phyloP scores from a whole-genome alignment of 495 filamentous ascomycete species.

The Schizothecium vesticola region DNA sequence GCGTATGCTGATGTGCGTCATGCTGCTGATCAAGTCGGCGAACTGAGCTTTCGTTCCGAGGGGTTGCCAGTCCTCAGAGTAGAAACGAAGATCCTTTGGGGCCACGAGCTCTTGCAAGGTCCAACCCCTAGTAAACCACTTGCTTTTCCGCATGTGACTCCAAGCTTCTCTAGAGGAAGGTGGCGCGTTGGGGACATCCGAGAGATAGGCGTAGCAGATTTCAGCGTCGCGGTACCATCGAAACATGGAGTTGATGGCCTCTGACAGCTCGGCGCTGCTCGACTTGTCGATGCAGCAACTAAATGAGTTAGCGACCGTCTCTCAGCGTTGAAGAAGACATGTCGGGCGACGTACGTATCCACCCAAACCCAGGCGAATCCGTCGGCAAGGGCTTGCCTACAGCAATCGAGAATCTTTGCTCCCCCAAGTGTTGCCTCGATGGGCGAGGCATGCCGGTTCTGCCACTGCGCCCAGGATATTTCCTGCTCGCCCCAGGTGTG shows the following conservation, averaged over 20 bases:
- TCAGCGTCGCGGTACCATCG: background rate
- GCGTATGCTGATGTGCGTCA: constrained; percentile 5
- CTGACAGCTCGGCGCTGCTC: constrained; percentile 4
- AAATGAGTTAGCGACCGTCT: too few species aligned
- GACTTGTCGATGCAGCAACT: constrained; percentile 12
- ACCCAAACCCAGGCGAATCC: constrained; percentile 1
- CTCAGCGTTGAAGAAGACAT: background rate
- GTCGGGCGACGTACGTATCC: background rate
- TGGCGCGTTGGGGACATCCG: background rate
- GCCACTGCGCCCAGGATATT: constrained; percentile 6
- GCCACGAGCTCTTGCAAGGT: constrained; percentile 41
- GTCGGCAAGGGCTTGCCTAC: background rate
- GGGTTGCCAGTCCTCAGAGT: constrained; percentile 23
- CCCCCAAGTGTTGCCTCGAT: background rate
- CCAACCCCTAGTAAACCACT: constrained; percentile 40
- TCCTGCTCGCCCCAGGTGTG: constrained; percentile 22
- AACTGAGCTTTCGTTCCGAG: constrained; percentile 10
- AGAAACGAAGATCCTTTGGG: constrained; percentile 26
- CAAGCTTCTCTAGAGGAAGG: background rate
- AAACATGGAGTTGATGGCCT: constrained; percentile 13
- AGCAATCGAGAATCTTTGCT: background rate
- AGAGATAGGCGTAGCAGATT: constrained; percentile 27
- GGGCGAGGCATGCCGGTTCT: background rate
- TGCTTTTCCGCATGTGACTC: background rate
- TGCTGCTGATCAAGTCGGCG: background rate